Evolutionary conservation across 1,284 basidiomycete species (phyloP).

Genomic region (Cryptococcus sp.): DNA sequence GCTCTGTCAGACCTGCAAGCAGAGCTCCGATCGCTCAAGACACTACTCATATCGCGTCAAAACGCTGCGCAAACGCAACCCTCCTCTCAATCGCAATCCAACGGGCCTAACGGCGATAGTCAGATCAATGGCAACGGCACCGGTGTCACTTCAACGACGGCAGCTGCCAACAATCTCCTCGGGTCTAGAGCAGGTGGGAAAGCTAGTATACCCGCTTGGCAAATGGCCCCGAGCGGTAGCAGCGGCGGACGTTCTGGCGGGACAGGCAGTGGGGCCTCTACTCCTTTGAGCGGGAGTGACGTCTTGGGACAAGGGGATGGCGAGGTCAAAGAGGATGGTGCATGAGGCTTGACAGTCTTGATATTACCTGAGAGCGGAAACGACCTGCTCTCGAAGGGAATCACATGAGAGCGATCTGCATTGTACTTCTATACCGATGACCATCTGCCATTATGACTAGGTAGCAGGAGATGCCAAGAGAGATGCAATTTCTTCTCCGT

Average conservation of each 20-base stretch:
- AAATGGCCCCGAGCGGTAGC: constrained; percentile 58
- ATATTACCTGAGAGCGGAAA: not conserved
- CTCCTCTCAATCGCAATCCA: constrained; percentile 1
- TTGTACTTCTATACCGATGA: no score
- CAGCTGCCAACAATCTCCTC: constrained; percentile 47
- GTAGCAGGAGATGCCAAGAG: no score
- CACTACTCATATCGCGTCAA: constrained; percentile 79
- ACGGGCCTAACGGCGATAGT: constrained; percentile 3
- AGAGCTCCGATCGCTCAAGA: constrained; percentile 92
- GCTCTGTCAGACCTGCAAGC: constrained; percentile 69
- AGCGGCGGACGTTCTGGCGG: constrained; percentile 11
- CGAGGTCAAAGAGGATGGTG: constrained; percentile 3
- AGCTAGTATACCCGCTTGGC: constrained; percentile 80
- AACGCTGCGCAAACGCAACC: constrained; percentile 56
- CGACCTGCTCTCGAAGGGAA: constrained; percentile 1
- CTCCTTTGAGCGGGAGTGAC: constrained; percentile 6
- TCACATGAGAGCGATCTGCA: not conserved
- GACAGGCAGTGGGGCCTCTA: constrained; percentile 10
- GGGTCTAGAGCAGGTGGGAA: constrained; percentile 29
- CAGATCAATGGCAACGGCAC: not conserved
- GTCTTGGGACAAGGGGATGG: constrained; percentile 3
- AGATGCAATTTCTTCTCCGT: no score
- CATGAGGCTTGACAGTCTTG: not conserved
- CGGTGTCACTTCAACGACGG: constrained; percentile 25
- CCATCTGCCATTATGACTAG: no score